phyloP scores from a whole-genome alignment of 176 grass and related monocot species.

The Hsuehochloa calcarea region DNA sequence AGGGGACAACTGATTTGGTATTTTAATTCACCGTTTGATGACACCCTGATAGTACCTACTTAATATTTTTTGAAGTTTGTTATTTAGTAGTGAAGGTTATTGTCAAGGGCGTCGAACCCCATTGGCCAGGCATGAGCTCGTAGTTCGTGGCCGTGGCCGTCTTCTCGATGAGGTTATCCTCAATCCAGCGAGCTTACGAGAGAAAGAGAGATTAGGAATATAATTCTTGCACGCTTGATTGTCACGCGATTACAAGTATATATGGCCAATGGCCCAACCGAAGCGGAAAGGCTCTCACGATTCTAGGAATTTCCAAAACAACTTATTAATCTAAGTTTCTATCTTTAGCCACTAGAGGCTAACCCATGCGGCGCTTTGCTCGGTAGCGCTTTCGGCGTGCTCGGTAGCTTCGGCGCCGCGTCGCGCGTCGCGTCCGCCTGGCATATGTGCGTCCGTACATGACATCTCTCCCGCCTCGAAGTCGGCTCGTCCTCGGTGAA shows the following conservation, averaged over 20 bases:
- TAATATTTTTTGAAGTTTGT: too few relatives aligned
- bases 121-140: too few relatives aligned
- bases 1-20: too few relatives aligned
- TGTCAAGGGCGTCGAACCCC: too few relatives aligned
- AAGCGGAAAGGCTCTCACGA: not conserved
- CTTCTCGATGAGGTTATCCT: not conserved
- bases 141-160: not conserved
- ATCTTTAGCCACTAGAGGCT: not conserved
- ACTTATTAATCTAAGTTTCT: not conserved
- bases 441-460: not conserved
- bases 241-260: not conserved
- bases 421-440: not conserved
- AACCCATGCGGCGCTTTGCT: not conserved
- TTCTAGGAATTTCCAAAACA: not conserved
- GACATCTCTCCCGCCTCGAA: not conserved
- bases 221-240: not conserved
- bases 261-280: constrained; percentile 2
- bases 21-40: too few relatives aligned
- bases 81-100: too few relatives aligned
- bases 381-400: too few relatives aligned
- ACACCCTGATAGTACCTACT: too few relatives aligned
- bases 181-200: not conserved
- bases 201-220: not conserved
- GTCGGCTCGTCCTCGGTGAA: not conserved
- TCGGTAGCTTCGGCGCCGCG: too few relatives aligned